Base-by-base conservation (phyloP, 2,329 filamentous ascomycete genomes). In the Emergomyces orientalis region DNA sequence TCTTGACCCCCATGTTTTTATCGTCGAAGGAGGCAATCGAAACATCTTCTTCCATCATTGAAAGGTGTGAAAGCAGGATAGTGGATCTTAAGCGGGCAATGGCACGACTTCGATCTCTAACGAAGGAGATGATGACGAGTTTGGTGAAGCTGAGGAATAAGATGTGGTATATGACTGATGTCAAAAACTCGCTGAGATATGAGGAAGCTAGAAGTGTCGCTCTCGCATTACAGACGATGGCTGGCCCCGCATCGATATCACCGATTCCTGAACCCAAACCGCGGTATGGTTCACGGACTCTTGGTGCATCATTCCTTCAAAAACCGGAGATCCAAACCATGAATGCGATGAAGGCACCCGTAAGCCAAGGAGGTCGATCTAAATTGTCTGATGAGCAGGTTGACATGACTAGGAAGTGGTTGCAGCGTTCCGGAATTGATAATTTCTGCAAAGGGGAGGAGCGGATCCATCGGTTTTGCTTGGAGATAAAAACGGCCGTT, bases 101-200 rank as follows among this genome's bases (percentile, higher is more conserved):
- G 69, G 88, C 91, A 69, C 84, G 88, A 2, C 86, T 91, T 57
- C 90, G 93, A 69, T 83, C 82, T 2, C 82, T 86, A 14, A 87
- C 92, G 43, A 88, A 91, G 49, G 81, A 85, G 5, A 89, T 91
- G 84, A 88, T 90, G 81, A 81, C 82, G 63, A 85, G 85, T 5
- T 81, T 94, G 45, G 85, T 87, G 63, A 86, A 88, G 27, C 81
- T 97, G 47, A 86, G 94, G 51, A 90, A 96, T 73, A 97, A 97
- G 80, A 96, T 97, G 90, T 99, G 94, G 94, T 99, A 96, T 73
- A 89, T 94, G 64, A 93, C 90, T 1, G 91, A 97, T 73, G 92
- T 97, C 34, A 88, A 90, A 65, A 92, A 93, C 69, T 97, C 94
- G 3, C 89, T 87, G 58, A 86, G 87, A 11, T 97, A 97, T 70